Evolutionary conservation across 1,284 basidiomycete species (phyloP), one percentile per base, ranked within the genome.

Genomic region (Papiliotrema nemorosa): DNA sequence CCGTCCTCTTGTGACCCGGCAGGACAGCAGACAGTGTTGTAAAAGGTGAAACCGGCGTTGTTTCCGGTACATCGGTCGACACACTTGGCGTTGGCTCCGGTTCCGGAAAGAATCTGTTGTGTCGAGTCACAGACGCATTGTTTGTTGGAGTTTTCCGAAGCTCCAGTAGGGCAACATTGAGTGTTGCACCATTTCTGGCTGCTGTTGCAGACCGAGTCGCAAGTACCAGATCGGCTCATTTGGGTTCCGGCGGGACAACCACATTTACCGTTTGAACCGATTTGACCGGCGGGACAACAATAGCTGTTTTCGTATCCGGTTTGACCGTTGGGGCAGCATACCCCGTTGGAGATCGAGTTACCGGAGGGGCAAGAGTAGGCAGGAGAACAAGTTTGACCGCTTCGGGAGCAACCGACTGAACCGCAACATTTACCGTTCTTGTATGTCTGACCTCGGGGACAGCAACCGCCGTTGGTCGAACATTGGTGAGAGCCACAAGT

Each of bases 261-360:
- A 44, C 62, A 63, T 14, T 39, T 29, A n/a, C 58, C 57, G 29
- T 47, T 43, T 1, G 27, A 31, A 25, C 58, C 58, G 29, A 44
- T 37, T 47, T 60, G 58, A 33, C 55, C 58, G 13, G 41, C 13
- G 27, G 58, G 58, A 43, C 60, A 62, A 40, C 60, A 62, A 24
- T 48, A 29, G 25, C 50, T 53, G 29, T 38, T 43, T 39, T 55
- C 54, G 9, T 54, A 53, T 56, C 56, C 57, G 56, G 29, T 54
- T 55, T 21, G 25, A 47, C 27, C 55, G 39, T 55, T 37, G 29
- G 48, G 50, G 43, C 82, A 84, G 74, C 84, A 84, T 34, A 82
- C 80, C 31, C 69, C 70, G 72, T 82, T 83, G 37, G 77, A 77
- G 68, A 81, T 81, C 73, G 82, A 79, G n/a, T 20, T 16, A 33